Base-by-base conservation (phyloP, 768 basidiomycete genomes). In the Xerocomellus chrysenteron region DNA sequence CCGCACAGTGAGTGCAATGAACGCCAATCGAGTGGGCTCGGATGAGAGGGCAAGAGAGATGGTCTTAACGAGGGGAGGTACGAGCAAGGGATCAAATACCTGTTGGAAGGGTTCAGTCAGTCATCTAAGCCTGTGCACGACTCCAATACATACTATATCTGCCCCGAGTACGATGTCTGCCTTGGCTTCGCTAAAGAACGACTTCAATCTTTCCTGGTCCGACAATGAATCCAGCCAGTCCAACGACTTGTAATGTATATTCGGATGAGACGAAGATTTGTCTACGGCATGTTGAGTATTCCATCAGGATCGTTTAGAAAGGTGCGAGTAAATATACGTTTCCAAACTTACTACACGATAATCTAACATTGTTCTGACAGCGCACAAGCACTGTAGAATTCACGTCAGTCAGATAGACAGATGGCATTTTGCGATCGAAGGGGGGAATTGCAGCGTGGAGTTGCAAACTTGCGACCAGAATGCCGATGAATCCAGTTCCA, bases 401-500 rank as follows among this genome's bases (percentile, higher is more conserved):
- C 24, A 82, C 75, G 63, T 93, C 90, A 1, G 87, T 88, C 50
- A 92, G 61, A 69, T 77, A 78, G 10, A 87, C 44, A 5, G 65
- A 57, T 44, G 68, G 44, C 52, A 41, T 24, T 17, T 44, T 41
- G 51, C n/a, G 24, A 35, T 53, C 37, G 28, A 33, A 11, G n/a
- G 50, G n/a, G 14, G 32, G 40, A 47, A 8, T 49, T 19, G 33
- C 36, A 17, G 50, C 39, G 49, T 37, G 55, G n/a, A 60, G 47
- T 24, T 92, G 90, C 16, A 90, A 67, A 42, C 76, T 76, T 0
- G 82, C 83, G 32, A 83, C 67, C 8, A 90, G 68, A 39, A 82
- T 80, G 5, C 88, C 91, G 16, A 92, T 74, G 62, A 91, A 86
- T n/a, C 91, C 91, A 4, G 78, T 76, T 2, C 91, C 91, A 7